Conservation (phyloP, 441 rosid species). For the Manihot esculenta region DNA sequence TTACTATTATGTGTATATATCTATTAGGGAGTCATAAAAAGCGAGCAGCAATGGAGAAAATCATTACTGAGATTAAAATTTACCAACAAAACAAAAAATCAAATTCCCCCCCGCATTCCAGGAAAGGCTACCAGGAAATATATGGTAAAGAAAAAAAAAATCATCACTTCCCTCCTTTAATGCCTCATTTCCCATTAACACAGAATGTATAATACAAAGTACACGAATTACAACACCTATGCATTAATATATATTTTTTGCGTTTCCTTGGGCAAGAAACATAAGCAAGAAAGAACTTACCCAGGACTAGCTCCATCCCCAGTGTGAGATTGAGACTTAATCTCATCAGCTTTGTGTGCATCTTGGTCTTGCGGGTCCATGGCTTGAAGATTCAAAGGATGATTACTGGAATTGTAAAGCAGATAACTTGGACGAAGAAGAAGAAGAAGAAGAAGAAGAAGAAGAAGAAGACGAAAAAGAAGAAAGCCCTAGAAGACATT, state of each 20-base stretch:
- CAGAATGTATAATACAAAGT: no score
- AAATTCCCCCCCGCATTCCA: background rate
- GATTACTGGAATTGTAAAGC: background rate
- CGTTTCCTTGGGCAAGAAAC: constrained; percentile 3
- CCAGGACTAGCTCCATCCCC: constrained; percentile 79
- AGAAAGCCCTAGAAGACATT: no score
- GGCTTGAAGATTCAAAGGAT: background rate
- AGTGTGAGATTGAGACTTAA: constrained; percentile 54
- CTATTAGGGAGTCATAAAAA: background rate
- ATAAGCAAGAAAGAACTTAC: constrained; percentile 29
- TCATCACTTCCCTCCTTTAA: background rate
- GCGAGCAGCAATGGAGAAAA: background rate
- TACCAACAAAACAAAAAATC: background rate
- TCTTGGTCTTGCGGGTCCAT: constrained; percentile 58
- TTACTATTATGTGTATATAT: no score
- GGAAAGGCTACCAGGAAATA: no score
- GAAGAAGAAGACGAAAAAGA: constrained; percentile 10
- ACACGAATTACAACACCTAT: background rate
- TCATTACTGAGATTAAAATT: background rate
- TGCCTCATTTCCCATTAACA: background rate
- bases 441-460: no score
- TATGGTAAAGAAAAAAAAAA: no score
- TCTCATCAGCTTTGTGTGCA: constrained; percentile 40
- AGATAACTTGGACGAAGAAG: constrained; percentile 11
- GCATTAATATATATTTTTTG: no score